Percentiles rank a stretch among this genome's conserved stretches.
Evolutionary conservation across 78 protist species (phyloP).

Genomic region (Mastigamoeba balamuthi): DNA sequence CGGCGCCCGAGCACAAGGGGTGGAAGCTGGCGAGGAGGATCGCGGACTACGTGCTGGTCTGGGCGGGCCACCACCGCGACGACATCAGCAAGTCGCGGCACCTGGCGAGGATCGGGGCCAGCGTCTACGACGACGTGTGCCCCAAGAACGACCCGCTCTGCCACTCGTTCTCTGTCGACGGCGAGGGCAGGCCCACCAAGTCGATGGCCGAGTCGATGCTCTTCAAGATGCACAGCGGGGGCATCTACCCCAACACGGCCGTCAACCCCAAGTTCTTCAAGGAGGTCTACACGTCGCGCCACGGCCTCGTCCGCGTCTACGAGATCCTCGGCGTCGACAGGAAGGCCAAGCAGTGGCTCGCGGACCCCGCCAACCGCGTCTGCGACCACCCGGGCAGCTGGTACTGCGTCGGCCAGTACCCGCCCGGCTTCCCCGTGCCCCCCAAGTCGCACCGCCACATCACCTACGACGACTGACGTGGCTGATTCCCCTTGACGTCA

Average conservation of each 20-base stretch:
- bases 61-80: not conserved
- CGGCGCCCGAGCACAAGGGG: not conserved
- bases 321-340: not conserved
- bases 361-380: not conserved
- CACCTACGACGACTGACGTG: not conserved
- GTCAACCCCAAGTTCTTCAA: not conserved
- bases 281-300: not conserved
- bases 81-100: not conserved
- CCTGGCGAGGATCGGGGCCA: not conserved
- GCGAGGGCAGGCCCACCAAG: not conserved
- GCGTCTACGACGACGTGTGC: not conserved
- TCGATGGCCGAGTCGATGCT: not conserved
- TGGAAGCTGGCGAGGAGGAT: not conserved
- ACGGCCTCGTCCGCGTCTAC: not conserved
- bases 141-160: not conserved
- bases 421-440: not conserved
- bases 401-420: constrained; percentile 1
- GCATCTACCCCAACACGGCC: not conserved
- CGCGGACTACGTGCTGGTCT: not conserved
- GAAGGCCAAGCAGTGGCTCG: not conserved
- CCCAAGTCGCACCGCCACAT: not conserved
- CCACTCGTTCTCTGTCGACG: not conserved
- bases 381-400: constrained; percentile 1
- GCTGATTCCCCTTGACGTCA: no score
- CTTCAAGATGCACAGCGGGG: not conserved